Conservation (phyloP, 2,329 filamentous ascomycete genomes). For the Colletotrichum orchidophilum region DNA sequence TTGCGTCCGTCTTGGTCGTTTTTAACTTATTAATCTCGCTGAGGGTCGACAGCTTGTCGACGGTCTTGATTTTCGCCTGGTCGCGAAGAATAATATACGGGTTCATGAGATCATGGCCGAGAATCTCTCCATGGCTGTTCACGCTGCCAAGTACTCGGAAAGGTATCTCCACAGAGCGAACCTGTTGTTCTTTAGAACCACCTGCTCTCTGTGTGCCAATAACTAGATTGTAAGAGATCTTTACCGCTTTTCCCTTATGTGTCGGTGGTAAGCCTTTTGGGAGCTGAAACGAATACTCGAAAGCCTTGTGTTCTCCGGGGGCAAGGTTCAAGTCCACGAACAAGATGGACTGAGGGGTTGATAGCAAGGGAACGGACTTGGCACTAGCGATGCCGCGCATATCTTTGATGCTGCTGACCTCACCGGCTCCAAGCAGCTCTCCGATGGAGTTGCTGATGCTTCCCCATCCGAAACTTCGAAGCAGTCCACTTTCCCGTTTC, state of each 20-base stretch:
- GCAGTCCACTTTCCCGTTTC: constrained; percentile 81
- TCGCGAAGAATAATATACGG: constrained; percentile 92
- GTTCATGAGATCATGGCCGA: constrained; percentile 93
- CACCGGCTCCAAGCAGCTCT: constrained; percentile 84
- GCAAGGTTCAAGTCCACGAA: constrained; percentile 92
- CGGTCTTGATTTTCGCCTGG: constrained; percentile 72
- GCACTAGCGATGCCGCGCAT: constrained; percentile 90
- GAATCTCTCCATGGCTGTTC: constrained; percentile 85
- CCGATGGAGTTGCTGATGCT: constrained; percentile 88
- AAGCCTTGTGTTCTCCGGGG: constrained; percentile 89
- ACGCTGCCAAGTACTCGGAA: constrained; percentile 95
- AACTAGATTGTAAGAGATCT: constrained; percentile 89
- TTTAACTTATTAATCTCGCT: constrained; percentile 34
- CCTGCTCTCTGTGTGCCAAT: constrained; percentile 91
- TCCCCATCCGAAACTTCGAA: constrained; percentile 88
- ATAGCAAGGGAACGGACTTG: constrained; percentile 89
- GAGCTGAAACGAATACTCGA: constrained; percentile 85
- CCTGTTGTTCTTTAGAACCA: constrained; percentile 79
- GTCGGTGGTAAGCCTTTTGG: constrained; percentile 91
- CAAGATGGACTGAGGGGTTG: constrained; percentile 92
- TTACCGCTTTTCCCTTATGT: constrained; percentile 91
- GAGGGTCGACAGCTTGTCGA: constrained; percentile 48
- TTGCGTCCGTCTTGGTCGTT: constrained; percentile 29
- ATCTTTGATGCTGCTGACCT: constrained; percentile 93
- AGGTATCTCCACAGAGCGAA: constrained; percentile 90